Conservation (phyloP, 768 basidiomycete genomes). For the Chalciporus chontae region DNA sequence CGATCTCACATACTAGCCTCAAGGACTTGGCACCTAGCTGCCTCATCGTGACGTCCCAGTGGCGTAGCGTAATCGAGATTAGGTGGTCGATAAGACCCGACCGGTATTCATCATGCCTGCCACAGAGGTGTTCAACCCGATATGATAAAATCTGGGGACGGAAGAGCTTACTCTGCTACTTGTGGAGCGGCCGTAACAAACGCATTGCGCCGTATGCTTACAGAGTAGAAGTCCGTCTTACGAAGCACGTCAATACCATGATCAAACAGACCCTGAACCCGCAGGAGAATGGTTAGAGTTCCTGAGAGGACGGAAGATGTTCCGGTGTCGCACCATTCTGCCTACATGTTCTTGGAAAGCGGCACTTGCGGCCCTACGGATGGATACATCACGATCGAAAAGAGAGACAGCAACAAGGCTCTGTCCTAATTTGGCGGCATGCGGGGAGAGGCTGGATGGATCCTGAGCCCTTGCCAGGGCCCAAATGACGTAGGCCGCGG, state of each 20-base stretch:
- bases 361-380: slow-evolving; percentile 93
- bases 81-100: slow-evolving; percentile 67
- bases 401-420: slow-evolving; percentile 75
- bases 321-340: slow-evolving; percentile 61
- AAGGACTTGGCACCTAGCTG: slow-evolving; percentile 75
- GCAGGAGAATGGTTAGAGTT: slow-evolving; percentile 16
- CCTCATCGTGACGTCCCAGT: slow-evolving; percentile 87
- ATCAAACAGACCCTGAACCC: slow-evolving; percentile 74
- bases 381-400: slow-evolving; percentile 92
- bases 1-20: slow-evolving; percentile 58
- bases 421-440: slow-evolving; percentile 63
- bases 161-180: slow-evolving; percentile 73
- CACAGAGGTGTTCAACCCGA: slow-evolving; percentile 8
- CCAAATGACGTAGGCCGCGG: slow-evolving; percentile 94
- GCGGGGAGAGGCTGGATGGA: slow-evolving; percentile 51
- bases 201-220: slow-evolving; percentile 80
- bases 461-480: slow-evolving; percentile 82
- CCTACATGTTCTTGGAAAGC: slow-evolving; percentile 98
- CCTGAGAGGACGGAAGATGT: slow-evolving; percentile 1
- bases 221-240: slow-evolving; percentile 93
- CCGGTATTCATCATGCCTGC: slow-evolving; percentile 78
- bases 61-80: slow-evolving; percentile 68
- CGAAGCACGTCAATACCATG: slow-evolving; percentile 92
- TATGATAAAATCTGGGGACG: slow-evolving; percentile 4
- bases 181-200: slow-evolving; percentile 83